Evolutionary conservation across 768 basidiomycete species (phyloP).

Genomic region (Suillus paluster): DNA sequence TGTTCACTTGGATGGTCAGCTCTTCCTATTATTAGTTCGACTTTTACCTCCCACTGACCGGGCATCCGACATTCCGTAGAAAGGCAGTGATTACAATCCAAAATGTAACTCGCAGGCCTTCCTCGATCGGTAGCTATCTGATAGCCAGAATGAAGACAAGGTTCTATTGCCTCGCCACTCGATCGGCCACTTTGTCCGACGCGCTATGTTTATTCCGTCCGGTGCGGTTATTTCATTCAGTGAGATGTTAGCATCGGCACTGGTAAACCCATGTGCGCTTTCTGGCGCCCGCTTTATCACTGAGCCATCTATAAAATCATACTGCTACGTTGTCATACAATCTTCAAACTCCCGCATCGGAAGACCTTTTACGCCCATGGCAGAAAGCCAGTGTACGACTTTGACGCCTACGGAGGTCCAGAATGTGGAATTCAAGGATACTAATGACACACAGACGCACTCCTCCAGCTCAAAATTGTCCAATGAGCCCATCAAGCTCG

Average conservation of each 20-base stretch:
- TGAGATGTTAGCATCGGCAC: not conserved
- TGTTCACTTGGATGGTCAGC: not conserved
- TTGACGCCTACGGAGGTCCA: constrained; percentile 2
- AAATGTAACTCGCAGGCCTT: no score
- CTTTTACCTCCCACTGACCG: not conserved
- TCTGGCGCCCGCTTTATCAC: not conserved
- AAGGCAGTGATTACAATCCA: not conserved
- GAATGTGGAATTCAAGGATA: not conserved
- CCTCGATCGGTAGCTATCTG: no score
- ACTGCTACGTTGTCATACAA: not conserved
- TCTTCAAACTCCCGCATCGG: not conserved
- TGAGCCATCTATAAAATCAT: constrained; percentile 1
- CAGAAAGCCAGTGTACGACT: constrained; percentile 7
- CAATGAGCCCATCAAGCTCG: constrained; percentile 15
- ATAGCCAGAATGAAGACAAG: not conserved
- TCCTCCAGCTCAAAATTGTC: not conserved
- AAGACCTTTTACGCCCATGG: constrained; percentile 6
- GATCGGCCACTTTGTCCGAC: not conserved
- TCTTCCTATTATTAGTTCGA: constrained; percentile 4
- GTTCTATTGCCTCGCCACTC: not conserved
- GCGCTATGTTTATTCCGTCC: no score
- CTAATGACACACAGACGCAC: not conserved
- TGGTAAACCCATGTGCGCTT: not conserved
- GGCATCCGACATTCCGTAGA: not conserved
- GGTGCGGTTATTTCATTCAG: not conserved